Conservation (phyloP, 139 green algal genomes). For the Axilococcus clingmanii region DNA sequence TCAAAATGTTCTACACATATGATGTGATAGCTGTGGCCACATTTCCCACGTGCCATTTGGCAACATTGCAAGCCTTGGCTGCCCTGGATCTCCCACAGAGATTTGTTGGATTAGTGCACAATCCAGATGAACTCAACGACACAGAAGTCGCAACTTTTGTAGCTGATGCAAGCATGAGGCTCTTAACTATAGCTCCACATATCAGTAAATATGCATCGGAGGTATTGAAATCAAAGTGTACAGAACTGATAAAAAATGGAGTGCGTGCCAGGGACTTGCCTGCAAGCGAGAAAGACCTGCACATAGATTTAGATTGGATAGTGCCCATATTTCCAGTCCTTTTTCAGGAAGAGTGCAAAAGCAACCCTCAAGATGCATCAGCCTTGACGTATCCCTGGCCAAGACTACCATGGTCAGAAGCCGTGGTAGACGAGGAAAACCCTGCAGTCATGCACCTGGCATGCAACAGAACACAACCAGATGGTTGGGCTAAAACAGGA, state of each 20-base stretch:
- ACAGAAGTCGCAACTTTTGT: not conserved
- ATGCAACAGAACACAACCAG: too few relatives aligned
- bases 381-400: too few relatives aligned
- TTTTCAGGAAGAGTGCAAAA: slow-evolving; percentile 22
- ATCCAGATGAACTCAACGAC: slow-evolving; percentile 13
- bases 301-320: slow-evolving; percentile 16
- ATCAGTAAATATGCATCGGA: slow-evolving; percentile 3
- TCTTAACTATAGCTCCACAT: slow-evolving; percentile 26
- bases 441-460: too few relatives aligned
- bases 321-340: slow-evolving; percentile 24
- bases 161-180: not conserved
- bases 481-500: too few relatives aligned
- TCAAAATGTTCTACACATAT: slow-evolving; percentile 19
- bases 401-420: too few relatives aligned
- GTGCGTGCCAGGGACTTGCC: too few relatives aligned
- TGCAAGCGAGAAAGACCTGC: too few relatives aligned
- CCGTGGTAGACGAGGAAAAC: too few relatives aligned
- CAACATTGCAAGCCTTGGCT: slow-evolving; percentile 2
- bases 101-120: slow-evolving; percentile 22
- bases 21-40: slow-evolving; percentile 19
- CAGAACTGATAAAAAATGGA: too few relatives aligned
- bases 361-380: too few relatives aligned
- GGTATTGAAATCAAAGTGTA: slow-evolving; percentile 4
- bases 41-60: slow-evolving; percentile 27
- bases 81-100: slow-evolving; percentile 14